Base-by-base conservation (phyloP, 2,329 filamentous ascomycete species). In the Mollisia scopiformis region DNA sequence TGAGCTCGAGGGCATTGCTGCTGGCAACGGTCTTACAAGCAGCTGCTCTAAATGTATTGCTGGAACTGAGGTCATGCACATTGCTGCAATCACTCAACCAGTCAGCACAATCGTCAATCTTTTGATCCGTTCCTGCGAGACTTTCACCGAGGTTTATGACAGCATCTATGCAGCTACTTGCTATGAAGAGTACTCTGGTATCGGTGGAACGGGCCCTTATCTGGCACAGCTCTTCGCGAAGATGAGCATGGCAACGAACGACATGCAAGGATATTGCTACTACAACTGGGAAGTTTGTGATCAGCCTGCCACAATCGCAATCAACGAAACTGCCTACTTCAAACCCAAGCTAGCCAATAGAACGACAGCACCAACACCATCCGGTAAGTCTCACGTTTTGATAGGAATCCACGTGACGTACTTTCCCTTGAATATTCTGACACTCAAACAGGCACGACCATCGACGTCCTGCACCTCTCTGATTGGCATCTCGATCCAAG, bases 401-500 rank as follows among this genome's bases (percentile, higher is more conserved):
- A 35, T 35, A 3, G 3, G 16, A 13, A 11, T 35, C n/a, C 31
- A 35, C 31, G 31, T 35, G 31, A 11, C 7, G 8, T 14, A 13
- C 31, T 13, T 14, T 35, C 6, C 13, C 30, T 13, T 3, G 16
- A 35, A 35, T 35, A 13, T 10, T 35, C 31, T 11, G 16, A 4
- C 31, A 13, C 7, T 35, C 11, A 13, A 10, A 35, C 31, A 46
- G 41, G n/a, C 41, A 13, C 56, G 19, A 60, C 58, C 2, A 46
- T 60, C 14, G 52, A 72, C 35, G 69, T 72, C 7, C 66, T 73
- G 19, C 71, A 73, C 57, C 62, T 73, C 43, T 71, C 69, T 2
- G 71, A 73, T 59, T 72, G 64, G 66, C 71, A 73, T 64, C 53
- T 73, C 11, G 71, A 73, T 51, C 61, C 67, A 46, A 63, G 71